A percentile compares a stretch with the other conserved stretches of the same genome.
Evolutionary conservation across 2,329 filamentous ascomycete genomes (phyloP).

Genomic region (Pleoardoris graminearum): DNA sequence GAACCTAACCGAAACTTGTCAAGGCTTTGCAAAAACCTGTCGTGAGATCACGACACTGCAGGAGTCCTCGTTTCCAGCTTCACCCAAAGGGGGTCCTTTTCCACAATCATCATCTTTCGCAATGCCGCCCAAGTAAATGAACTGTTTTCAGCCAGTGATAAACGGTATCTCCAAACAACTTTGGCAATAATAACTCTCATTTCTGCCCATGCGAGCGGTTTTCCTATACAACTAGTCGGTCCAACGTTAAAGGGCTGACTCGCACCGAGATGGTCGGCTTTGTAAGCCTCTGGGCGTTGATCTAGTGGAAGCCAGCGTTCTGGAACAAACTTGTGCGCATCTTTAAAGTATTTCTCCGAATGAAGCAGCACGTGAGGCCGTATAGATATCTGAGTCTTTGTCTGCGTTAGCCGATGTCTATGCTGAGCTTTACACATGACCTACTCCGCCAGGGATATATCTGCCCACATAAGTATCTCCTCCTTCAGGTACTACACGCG

Average conservation of each 20-base stretch:
- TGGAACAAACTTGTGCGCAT: constrained; percentile 7
- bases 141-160: background rate
- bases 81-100: constrained; percentile 6
- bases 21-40: too few relatives aligned
- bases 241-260: constrained; percentile 47
- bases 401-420: too few relatives aligned
- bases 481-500: constrained; percentile 6
- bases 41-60: too few relatives aligned
- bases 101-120: constrained; percentile 3
- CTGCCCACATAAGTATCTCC: constrained; percentile 9
- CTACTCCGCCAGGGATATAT: constrained; percentile 11
- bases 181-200: constrained; percentile 14
- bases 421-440: too few relatives aligned
- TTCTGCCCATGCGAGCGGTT: constrained; percentile 19
- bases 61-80: too few relatives aligned
- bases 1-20: too few relatives aligned
- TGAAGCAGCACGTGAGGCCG: constrained; percentile 10
- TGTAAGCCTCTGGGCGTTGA: constrained; percentile 8
- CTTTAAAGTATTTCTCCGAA: constrained; percentile 11
- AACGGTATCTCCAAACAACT: constrained; percentile 2
- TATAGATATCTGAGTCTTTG: too few relatives aligned
- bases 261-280: constrained; percentile 10
- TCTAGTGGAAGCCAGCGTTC: constrained; percentile 17
- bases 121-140: background rate
- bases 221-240: constrained; percentile 32